These are phyloP conservation scores for Chloris gayana DNA, from an alignment of 176 grass and related monocot genomes.

Conservation along the genomic window DNA sequence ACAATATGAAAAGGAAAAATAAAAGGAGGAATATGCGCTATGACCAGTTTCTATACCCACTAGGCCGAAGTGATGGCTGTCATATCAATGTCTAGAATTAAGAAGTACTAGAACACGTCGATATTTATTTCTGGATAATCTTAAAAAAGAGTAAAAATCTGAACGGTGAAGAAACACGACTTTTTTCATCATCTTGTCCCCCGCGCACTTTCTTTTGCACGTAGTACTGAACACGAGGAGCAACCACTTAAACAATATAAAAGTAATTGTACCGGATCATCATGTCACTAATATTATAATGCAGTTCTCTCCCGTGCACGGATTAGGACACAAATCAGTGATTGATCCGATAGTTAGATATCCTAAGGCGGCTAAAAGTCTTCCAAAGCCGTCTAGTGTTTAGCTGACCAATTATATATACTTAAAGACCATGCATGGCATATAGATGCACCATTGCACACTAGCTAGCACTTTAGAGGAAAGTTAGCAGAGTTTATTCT, in stretches of 20 bases:
- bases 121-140: not conserved
- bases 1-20: too few species aligned
- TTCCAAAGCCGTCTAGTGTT: conserved; percentile 34
- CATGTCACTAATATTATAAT: conserved; percentile 26
- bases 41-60: not conserved
- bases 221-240: conserved; percentile 14
- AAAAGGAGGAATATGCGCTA: too few species aligned
- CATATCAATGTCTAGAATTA: conserved; percentile 2
- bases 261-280: conserved; percentile 2
- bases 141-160: too few species aligned
- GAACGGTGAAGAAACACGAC: too few species aligned
- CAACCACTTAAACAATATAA: not conserved
- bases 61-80: conserved; percentile 10
- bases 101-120: not conserved
- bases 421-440: conserved; percentile 25
- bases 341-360: conserved; percentile 45
- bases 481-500: conserved; percentile 2
- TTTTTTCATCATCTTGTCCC: not conserved
- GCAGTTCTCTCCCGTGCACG: conserved; percentile 3
- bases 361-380: conserved; percentile 44
- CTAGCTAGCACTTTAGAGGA: conserved; percentile 11
- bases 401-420: conserved; percentile 31
- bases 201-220: not conserved
- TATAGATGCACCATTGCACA: conserved; percentile 1
- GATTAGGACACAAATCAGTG: conserved; percentile 28